Evolutionary conservation across 1,139 yeast species (phyloP).

Genomic region (Geotrichum europaeum): DNA sequence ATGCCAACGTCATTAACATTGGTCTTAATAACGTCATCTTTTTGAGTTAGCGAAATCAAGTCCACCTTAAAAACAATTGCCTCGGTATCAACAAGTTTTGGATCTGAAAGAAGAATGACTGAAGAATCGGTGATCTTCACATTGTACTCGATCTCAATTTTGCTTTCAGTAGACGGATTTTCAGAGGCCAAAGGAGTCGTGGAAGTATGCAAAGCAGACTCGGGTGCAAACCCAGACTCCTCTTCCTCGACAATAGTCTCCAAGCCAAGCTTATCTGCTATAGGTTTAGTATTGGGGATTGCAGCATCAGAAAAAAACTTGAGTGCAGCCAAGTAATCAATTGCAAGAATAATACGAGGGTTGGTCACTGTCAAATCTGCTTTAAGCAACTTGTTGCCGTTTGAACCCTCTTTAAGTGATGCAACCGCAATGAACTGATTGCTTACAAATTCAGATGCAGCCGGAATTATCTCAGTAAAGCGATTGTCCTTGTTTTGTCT

Average conservation of each 20-base stretch:
- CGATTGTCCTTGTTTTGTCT: constrained; percentile 58
- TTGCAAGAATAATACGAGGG: constrained; percentile 72
- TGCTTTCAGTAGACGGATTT: not conserved
- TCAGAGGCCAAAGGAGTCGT: constrained; percentile 1
- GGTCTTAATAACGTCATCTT: constrained; percentile 53
- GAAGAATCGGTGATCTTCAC: constrained; percentile 74
- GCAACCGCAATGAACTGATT: constrained; percentile 64
- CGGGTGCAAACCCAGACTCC: constrained; percentile 18
- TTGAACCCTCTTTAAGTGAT: constrained; percentile 27
- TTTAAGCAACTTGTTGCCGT: constrained; percentile 35
- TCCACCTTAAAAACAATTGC: constrained; percentile 90
- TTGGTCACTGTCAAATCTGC: constrained; percentile 64
- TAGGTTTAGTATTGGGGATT: constrained; percentile 21
- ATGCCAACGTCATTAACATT: constrained; percentile 78
- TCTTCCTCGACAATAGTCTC: constrained; percentile 13
- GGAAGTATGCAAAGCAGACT: not conserved
- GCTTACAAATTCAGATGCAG: constrained; percentile 48
- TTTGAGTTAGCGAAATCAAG: constrained; percentile 65
- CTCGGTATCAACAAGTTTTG: constrained; percentile 60
- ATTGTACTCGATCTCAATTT: constrained; percentile 43
- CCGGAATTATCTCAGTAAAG: constrained; percentile 76
- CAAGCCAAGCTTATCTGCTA: constrained; percentile 16
- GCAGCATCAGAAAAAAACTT: constrained; percentile 55
- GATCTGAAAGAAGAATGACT: constrained; percentile 72
- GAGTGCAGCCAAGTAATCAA: constrained; percentile 77